Evolutionary conservation across 208 protist species (phyloP).

Genomic region (Wallacemonas collosoma): DNA sequence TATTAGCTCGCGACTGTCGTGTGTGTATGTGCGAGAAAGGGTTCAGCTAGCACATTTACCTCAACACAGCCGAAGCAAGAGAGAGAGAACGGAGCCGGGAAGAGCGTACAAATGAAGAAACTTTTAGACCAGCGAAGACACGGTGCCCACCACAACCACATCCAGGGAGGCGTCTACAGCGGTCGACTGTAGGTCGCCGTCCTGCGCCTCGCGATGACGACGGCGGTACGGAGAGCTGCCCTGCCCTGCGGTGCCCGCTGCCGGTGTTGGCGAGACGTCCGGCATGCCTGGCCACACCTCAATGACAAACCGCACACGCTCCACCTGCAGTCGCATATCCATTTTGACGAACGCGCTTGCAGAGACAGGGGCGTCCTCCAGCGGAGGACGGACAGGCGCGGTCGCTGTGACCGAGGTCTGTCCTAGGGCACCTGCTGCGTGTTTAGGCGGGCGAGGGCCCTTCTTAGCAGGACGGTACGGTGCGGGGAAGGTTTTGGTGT

Average conservation of each 20-base stretch:
- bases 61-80: too few species aligned
- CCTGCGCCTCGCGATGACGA: background rate
- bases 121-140: slow-evolving; percentile 36
- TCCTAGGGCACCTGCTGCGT: background rate
- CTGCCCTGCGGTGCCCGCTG: background rate
- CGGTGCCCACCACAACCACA: slow-evolving; percentile 41
- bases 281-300: slow-evolving; percentile 56
- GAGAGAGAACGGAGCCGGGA: too few species aligned
- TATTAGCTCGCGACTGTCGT: too few species aligned
- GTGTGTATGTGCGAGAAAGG: too few species aligned
- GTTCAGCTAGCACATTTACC: too few species aligned
- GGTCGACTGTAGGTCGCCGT: background rate
- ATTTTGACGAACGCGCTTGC: slow-evolving; percentile 39
- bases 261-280: slow-evolving; percentile 12
- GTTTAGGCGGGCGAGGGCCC: slow-evolving; percentile 5
- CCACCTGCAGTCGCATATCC: slow-evolving; percentile 58
- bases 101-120: too few species aligned
- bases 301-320: slow-evolving; percentile 56
- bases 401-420: background rate
- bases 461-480: slow-evolving; percentile 5
- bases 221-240: background rate
- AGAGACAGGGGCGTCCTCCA: slow-evolving; percentile 17
- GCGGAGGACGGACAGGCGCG: background rate
- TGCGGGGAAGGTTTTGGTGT: slow-evolving; percentile 1
- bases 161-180: slow-evolving; percentile 19